phyloP scores from a whole-genome alignment of 2,329 filamentous ascomycete species.

The Colletotrichum horii region DNA sequence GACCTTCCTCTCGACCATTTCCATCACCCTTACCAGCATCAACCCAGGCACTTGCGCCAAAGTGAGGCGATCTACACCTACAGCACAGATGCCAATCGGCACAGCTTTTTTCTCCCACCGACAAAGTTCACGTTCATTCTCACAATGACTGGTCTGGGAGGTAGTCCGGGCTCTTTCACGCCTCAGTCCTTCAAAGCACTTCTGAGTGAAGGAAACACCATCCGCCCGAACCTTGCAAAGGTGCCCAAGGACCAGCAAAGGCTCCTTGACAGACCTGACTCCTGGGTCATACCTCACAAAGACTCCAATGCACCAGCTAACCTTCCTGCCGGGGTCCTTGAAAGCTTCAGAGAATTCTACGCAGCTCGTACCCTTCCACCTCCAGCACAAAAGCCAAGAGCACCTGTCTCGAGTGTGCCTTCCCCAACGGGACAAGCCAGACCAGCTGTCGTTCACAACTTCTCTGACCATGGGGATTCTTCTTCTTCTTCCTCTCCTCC shows the following conservation, averaged over 20 bases:
- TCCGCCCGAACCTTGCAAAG: constrained; percentile 31
- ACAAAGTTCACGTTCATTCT: not conserved
- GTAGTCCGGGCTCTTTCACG: constrained; percentile 8
- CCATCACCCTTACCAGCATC: not conserved
- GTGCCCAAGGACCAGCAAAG: constrained; percentile 44
- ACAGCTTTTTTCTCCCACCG: not conserved
- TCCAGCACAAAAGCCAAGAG: constrained; percentile 9
- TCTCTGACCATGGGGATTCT: not conserved
- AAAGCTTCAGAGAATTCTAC: constrained; percentile 30
- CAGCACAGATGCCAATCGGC: not conserved
- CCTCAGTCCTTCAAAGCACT: not conserved
- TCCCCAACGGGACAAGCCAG: not conserved
- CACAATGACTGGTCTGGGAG: not conserved
- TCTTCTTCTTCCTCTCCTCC: not conserved
- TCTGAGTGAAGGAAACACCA: not conserved
- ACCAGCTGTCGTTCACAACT: not conserved
- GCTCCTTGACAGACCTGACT: constrained; percentile 37
- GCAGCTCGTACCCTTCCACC: constrained; percentile 13
- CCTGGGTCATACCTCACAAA: constrained; percentile 39
- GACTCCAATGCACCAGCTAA: constrained; percentile 30
- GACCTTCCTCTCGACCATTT: not conserved
- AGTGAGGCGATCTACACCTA: not conserved
- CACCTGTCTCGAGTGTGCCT: not conserved
- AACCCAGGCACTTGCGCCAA: not conserved
- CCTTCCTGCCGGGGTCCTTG: constrained; percentile 40